Conservation (phyloP, 306 rosid species). For the Cercis canadensis region DNA sequence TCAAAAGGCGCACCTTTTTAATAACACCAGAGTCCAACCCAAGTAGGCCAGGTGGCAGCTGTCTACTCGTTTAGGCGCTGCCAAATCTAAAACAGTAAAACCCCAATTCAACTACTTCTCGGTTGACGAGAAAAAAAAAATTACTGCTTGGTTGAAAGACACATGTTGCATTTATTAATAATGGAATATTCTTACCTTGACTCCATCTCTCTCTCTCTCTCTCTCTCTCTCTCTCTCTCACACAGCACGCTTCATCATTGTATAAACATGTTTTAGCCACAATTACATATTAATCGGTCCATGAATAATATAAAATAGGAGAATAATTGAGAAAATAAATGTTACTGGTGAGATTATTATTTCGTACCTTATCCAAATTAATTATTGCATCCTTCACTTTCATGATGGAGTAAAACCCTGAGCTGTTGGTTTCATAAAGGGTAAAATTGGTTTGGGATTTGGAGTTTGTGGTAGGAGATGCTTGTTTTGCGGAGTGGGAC, state of each 20-base stretch:
- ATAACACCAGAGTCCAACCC: not conserved
- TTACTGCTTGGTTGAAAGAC: constrained; percentile 3
- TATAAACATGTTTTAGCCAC: too few species aligned
- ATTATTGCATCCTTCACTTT: too few species aligned
- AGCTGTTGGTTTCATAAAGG: constrained; percentile 39
- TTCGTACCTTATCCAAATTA: too few species aligned
- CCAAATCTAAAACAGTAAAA: constrained; percentile 13
- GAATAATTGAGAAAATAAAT: too few species aligned
- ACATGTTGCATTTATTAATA: too few species aligned
- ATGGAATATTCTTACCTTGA: not conserved
- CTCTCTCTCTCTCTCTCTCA: not conserved
- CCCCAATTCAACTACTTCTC: not conserved
- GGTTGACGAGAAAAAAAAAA: too few species aligned
- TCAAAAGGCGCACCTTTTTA: too few species aligned
- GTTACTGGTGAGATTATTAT: too few species aligned
- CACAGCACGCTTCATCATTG: too few species aligned
- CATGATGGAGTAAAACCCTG: not conserved
- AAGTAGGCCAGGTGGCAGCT: constrained; percentile 25
- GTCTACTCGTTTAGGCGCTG: not conserved
- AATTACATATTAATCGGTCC: too few species aligned
- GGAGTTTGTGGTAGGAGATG: constrained; percentile 9
- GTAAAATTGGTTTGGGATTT: too few species aligned
- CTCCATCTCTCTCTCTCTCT: not conserved
- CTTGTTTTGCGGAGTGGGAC: not conserved
- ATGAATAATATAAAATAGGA: too few species aligned